Evolutionary conservation across 352 stramenopile species (phyloP).

Genomic region (Pythium chondricola): DNA sequence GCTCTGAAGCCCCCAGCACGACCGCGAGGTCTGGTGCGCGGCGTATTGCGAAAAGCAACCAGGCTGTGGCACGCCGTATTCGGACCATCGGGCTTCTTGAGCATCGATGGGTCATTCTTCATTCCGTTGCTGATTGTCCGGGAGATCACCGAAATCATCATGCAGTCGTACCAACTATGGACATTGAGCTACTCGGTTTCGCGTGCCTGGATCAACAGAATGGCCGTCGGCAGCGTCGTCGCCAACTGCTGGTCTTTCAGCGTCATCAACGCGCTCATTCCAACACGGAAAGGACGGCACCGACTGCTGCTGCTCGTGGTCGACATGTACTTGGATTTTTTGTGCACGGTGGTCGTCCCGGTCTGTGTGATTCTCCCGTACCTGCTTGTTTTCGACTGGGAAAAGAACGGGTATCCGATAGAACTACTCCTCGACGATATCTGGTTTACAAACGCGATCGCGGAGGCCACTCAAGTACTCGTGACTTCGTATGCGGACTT

Average conservation of each 20-base stretch:
- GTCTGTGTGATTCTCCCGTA: slow-evolving; percentile 11
- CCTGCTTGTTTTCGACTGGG: slow-evolving; percentile 1
- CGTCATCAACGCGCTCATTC: neutral
- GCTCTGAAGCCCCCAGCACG: too few species aligned
- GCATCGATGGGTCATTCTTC: slow-evolving; percentile 10
- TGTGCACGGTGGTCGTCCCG: slow-evolving; percentile 6
- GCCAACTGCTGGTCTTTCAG: slow-evolving; percentile 2
- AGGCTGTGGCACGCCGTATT: too few species aligned
- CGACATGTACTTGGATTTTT: slow-evolving; percentile 11
- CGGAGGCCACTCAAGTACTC: slow-evolving; percentile 5
- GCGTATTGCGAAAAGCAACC: too few species aligned
- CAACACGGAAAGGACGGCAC: neutral
- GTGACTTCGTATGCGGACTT: slow-evolving; percentile 9
- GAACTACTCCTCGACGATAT: neutral
- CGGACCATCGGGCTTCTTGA: slow-evolving; percentile 1
- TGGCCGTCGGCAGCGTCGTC: slow-evolving; percentile 7
- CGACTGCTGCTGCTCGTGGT: neutral
- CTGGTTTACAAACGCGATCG: slow-evolving; percentile 10
- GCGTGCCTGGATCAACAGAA: slow-evolving; percentile 13
- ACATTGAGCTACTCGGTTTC: slow-evolving; percentile 4
- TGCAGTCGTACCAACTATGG: slow-evolving; percentile 14
- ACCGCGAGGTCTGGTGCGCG: too few species aligned
- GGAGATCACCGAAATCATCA: slow-evolving; percentile 3
- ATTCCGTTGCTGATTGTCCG: neutral
- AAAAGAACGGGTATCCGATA: neutral